phyloP scores from a whole-genome alignment of 2,329 filamentous ascomycete species.

The Xylaria sp. region DNA sequence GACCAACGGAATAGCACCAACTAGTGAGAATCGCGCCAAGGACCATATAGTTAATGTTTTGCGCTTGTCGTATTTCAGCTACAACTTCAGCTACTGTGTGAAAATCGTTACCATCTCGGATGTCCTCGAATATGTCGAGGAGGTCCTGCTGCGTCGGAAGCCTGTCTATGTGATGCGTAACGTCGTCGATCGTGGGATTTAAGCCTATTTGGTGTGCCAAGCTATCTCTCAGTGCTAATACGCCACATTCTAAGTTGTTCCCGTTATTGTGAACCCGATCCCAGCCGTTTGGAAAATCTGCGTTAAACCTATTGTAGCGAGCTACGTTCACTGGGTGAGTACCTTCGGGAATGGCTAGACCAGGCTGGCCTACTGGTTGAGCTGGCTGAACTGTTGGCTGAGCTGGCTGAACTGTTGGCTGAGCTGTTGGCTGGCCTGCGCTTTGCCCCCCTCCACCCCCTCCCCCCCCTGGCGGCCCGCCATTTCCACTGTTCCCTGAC shows the following conservation, averaged over 20 bases:
- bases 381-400: no score
- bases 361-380: no score
- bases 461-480: no score
- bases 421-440: no score
- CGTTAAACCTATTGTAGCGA: not conserved
- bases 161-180: not conserved
- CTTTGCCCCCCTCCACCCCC: no score
- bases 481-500: no score
- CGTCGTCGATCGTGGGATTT: conserved; percentile 12
- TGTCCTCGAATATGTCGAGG: not conserved
- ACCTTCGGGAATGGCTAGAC: no score
- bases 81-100: not conserved
- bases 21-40: not conserved
- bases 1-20: not conserved
- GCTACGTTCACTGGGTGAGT: no score
- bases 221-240: conserved; percentile 26
- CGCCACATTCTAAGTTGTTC: conserved; percentile 10
- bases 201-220: conserved; percentile 18
- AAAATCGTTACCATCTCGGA: no score
- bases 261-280: conserved; percentile 1
- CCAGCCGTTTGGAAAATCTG: conserved; percentile 19
- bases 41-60: not conserved
- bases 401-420: no score
- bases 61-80: no score
- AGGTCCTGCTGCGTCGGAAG: conserved; percentile 10